phyloP scores from a whole-genome alignment of 805 yeast species.

The Hagleromyces aurorensis region DNA sequence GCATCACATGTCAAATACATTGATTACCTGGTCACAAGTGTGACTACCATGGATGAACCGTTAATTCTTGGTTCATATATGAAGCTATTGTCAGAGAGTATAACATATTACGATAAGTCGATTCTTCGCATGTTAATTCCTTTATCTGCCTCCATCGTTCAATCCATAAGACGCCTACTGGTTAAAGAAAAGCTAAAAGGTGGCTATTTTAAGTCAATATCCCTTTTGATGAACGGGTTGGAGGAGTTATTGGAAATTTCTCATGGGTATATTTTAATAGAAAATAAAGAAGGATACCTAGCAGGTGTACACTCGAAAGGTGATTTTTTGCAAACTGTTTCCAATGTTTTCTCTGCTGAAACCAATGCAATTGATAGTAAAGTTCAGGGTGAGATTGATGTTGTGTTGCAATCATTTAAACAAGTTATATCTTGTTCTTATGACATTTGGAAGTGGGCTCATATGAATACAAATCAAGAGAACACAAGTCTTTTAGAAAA shows the following conservation, averaged over 20 bases:
- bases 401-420: constrained; percentile 56
- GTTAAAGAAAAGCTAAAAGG: constrained; percentile 24
- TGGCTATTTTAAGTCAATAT: constrained; percentile 39
- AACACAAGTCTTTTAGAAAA: constrained; percentile 12
- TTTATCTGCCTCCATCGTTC: constrained; percentile 39
- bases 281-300: constrained; percentile 22
- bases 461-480: constrained; percentile 7
- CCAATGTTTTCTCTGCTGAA: constrained; percentile 30
- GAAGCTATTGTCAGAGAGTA: constrained; percentile 41
- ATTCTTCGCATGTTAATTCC: constrained; percentile 50
- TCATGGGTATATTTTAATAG: constrained; percentile 44
- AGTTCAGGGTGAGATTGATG: constrained; percentile 37
- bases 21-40: constrained; percentile 42
- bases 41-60: constrained; percentile 38
- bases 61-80: constrained; percentile 30
- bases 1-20: constrained; percentile 30
- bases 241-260: constrained; percentile 56
- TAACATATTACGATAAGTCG: constrained; percentile 42
- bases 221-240: constrained; percentile 46
- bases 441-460: constrained; percentile 60
- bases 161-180: constrained; percentile 20
- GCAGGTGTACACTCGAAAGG: constrained; percentile 14
- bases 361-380: constrained; percentile 36
- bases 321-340: constrained; percentile 30
- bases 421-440: constrained; percentile 49